phyloP scores from a whole-genome alignment of 2,329 filamentous ascomycete genomes.

The Arthrobotrys entomopaga region DNA sequence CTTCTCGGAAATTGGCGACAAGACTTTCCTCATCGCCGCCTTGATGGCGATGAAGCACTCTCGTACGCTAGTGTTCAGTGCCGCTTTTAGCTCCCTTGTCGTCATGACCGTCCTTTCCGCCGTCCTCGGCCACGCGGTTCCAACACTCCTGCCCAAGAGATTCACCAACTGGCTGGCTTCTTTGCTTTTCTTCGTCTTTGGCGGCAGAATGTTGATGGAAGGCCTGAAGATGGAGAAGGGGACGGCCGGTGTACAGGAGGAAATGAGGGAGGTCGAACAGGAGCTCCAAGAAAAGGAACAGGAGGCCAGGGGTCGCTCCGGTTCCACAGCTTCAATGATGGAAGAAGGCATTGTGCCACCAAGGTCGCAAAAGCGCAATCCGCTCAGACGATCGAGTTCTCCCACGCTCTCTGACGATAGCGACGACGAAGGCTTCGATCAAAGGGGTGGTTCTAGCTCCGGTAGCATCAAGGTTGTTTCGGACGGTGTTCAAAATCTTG shows the following conservation, averaged over 20 bases:
- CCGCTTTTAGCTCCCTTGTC: slow-evolving; percentile 89
- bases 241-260: slow-evolving; percentile 74
- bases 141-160: slow-evolving; percentile 86
- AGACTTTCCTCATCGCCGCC: slow-evolving; percentile 95
- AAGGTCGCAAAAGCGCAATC: slow-evolving; percentile 46
- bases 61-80: slow-evolving; percentile 89
- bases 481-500: slow-evolving; percentile 82
- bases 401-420: slow-evolving; percentile 49
- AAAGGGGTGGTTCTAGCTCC: slow-evolving; percentile 60
- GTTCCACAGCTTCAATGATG: slow-evolving; percentile 53
- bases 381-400: slow-evolving; percentile 46
- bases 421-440: slow-evolving; percentile 56
- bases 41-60: slow-evolving; percentile 99
- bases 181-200: slow-evolving; percentile 87
- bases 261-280: slow-evolving; percentile 94
- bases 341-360: slow-evolving; percentile 44
- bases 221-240: slow-evolving; percentile 93
- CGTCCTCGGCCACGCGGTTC: slow-evolving; percentile 89
- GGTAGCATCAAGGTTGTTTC: slow-evolving; percentile 63
- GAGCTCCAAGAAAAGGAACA: slow-evolving; percentile 58
- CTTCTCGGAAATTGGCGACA: slow-evolving; percentile 96
- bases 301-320: slow-evolving; percentile 48
- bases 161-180: slow-evolving; percentile 89
- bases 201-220: slow-evolving; percentile 82
- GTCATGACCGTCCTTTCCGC: slow-evolving; percentile 96